Base-by-base conservation (phyloP, 2,329 filamentous ascomycete species). In the Incumbomyces lentus region DNA sequence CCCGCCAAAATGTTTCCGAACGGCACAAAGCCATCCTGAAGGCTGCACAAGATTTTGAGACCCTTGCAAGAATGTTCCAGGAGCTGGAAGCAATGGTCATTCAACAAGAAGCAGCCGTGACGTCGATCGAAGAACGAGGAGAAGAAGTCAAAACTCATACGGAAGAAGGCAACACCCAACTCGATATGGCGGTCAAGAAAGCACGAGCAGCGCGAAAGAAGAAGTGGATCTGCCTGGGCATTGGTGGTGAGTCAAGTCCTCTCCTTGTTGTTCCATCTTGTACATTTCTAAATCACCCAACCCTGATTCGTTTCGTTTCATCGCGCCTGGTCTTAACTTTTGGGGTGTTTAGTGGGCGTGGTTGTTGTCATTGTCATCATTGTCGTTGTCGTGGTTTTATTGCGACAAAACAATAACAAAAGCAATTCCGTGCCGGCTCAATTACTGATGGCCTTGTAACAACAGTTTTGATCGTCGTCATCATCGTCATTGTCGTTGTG, bases 151-250 rank as follows among this genome's bases (percentile, higher is more conserved):
- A 85, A 40, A 80, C 84, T 48, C 86, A 96, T 64, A 77, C 95
- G 40, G 79, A 83, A 59, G 84, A 92, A 64, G 90, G 83, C 54
- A 95, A 92, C 61, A 76, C 79, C 52, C 80, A 95, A 65, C 84
- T 96, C 49, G 80, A 75, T 33, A 77, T 76, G n/a, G 89, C 89
- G 11, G 84, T 95, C 52, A 74, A 76, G 51, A 94, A 86, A 56
- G 90, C 90, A 7, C 75, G 83, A 63, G 78, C 79, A 57, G 86
- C 84, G 42, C 77, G 86, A 57, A 86, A 81, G 71, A 94, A 93
- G 87, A 95, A 95, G 84, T 95, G 88, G 89, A 89, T 85, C 64
- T 95, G 88, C 73, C 69, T 95, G 56, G 81, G 82, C 59, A 86
- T 95, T 60, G 69, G 74, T 57, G 69, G 71, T 75, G 62, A 67